Evolutionary conservation across 2,329 filamentous ascomycete species (phyloP).

Genomic region (Aspergillus latus): DNA sequence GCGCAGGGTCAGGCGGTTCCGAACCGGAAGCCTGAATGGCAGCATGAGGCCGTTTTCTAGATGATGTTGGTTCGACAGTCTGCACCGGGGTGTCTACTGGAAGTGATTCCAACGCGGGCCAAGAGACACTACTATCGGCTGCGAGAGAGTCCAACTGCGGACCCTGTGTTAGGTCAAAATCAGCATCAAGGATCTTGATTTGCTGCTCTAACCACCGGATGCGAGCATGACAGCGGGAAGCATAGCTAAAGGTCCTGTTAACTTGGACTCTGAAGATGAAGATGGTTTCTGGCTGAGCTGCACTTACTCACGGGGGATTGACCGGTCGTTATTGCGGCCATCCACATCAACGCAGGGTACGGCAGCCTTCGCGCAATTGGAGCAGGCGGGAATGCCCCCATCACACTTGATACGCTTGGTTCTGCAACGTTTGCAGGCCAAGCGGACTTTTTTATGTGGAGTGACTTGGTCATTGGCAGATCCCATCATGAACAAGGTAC

Average conservation of each 20-base stretch:
- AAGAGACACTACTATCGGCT: not conserved
- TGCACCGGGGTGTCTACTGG: not conserved
- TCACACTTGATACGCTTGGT: conserved; percentile 43
- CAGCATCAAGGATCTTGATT: conserved; percentile 27
- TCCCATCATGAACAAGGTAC: not conserved
- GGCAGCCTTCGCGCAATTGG: conserved; percentile 39
- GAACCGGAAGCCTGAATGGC: conserved; percentile 17
- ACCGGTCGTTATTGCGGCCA: conserved; percentile 35
- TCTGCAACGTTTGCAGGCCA: conserved; percentile 42
- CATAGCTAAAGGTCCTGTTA: conserved; percentile 19
- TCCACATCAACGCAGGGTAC: conserved; percentile 42
- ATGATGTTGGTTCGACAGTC: not conserved
- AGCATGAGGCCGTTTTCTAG: conserved; percentile 20
- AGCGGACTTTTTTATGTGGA: conserved; percentile 36
- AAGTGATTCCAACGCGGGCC: not conserved
- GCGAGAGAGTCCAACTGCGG: conserved; percentile 26
- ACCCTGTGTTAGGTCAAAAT: conserved; percentile 31
- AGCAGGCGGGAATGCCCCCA: conserved; percentile 39
- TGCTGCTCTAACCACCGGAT: conserved; percentile 39
- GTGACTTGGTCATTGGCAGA: not conserved
- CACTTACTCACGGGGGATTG: conserved; percentile 34
- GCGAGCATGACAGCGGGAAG: conserved; percentile 28
- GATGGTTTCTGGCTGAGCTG: no score
- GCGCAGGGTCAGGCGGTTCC: conserved; percentile 6
- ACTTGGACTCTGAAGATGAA: not conserved